Percentiles rank a stretch among this genome's conserved stretches.
Evolutionary conservation across 2,329 filamentous ascomycete species (phyloP).

Genomic region (Monosporascus sp.): DNA sequence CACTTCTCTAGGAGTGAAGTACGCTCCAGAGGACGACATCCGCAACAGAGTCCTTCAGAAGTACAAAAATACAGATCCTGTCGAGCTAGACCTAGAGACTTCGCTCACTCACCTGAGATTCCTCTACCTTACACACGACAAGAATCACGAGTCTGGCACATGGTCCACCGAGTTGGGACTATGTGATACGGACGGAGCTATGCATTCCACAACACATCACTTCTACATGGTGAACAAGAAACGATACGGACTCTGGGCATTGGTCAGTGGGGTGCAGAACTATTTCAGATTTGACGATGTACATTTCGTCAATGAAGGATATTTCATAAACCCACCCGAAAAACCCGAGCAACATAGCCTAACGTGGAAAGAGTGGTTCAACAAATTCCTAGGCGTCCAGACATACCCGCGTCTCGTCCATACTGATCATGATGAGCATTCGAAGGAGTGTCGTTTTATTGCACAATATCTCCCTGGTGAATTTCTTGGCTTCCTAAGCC

Average conservation of each 20-base stretch:
- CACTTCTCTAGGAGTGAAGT: background rate
- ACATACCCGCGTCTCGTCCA: background rate
- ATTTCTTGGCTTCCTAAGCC: constrained; percentile 2
- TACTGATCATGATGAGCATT: background rate
- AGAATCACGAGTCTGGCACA: background rate
- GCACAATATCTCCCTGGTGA: constrained; percentile 1
- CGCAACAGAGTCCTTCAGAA: background rate
- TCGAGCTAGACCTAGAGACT: background rate
- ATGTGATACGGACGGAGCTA: background rate
- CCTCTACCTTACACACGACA: background rate
- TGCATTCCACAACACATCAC: background rate
- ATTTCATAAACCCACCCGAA: background rate
- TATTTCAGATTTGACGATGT: background rate
- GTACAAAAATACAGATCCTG: background rate
- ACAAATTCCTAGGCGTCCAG: background rate
- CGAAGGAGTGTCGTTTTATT: constrained; percentile 5
- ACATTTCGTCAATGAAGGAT: background rate
- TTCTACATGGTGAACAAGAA: background rate
- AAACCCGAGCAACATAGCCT: background rate
- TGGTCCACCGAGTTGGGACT: background rate
- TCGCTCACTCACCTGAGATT: background rate
- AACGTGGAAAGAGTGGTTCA: background rate
- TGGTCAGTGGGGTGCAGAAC: background rate
- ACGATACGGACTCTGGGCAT: background rate
- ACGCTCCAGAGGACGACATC: background rate